Conservation (phyloP, 192 early-diverging fungal species). For the Ambispora gerdemannii region DNA sequence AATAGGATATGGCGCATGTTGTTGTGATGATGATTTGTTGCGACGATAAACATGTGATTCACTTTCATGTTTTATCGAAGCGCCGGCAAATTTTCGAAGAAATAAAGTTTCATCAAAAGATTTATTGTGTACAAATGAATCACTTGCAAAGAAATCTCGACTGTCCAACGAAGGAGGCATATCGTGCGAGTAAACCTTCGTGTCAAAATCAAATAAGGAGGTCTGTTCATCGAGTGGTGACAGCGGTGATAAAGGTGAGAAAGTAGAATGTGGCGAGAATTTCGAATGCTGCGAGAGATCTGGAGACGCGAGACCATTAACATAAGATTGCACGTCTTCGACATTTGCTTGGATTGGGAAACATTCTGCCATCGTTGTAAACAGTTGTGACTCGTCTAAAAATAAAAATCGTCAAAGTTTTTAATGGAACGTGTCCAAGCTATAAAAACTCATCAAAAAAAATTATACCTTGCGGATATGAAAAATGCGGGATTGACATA, state of each 20-base stretch:
- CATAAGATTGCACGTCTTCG: background rate
- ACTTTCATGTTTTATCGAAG: slow-evolving; percentile 12
- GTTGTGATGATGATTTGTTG: too few species aligned
- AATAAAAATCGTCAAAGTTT: background rate
- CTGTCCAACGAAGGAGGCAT: background rate
- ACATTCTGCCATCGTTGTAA: background rate
- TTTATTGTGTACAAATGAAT: slow-evolving; percentile 7
- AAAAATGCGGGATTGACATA: slow-evolving; percentile 9
- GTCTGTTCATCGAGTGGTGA: background rate
- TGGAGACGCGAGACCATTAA: background rate
- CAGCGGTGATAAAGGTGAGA: background rate
- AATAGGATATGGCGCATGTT: too few species aligned
- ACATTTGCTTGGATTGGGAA: background rate
- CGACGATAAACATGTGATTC: slow-evolving; percentile 3
- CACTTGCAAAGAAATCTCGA: slow-evolving; percentile 9
- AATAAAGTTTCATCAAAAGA: slow-evolving; percentile 24
- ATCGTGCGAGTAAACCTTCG: background rate
- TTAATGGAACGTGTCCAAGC: too few species aligned
- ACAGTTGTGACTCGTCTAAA: background rate
- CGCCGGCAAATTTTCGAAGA: slow-evolving; percentile 17
- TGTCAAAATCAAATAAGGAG: slow-evolving; percentile 17
- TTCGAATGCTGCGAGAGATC: background rate
- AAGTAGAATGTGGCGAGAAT: background rate
- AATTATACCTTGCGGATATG: slow-evolving; percentile 5
- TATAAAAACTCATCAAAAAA: too few species aligned